A percentile compares a stretch with the other conserved stretches of the same genome.
Conservation (phyloP, 768 basidiomycete genomes). For the Rhizopogon salebrosus region DNA sequence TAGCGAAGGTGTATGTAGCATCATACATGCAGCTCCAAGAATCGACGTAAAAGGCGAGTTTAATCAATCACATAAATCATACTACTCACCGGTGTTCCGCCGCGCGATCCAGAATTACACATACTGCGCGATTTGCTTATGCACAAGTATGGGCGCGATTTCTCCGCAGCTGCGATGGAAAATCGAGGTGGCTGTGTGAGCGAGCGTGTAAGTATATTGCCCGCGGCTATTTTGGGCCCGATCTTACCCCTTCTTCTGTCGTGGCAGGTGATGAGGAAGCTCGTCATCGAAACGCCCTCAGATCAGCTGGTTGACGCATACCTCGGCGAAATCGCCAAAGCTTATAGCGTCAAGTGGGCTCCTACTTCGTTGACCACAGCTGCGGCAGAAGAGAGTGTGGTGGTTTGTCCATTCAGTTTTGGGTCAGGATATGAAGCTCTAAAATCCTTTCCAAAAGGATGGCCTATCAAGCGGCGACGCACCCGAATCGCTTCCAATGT, state of each 20-base stretch:
- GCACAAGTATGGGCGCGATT: constrained; percentile 94
- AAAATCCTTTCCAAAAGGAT: neutral
- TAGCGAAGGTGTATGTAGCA: constrained; percentile 78
- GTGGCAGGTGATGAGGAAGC: constrained; percentile 68
- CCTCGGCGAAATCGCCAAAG: constrained; percentile 83
- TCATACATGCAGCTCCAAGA: constrained; percentile 88
- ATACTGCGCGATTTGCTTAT: constrained; percentile 88
- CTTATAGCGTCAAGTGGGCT: constrained; percentile 72
- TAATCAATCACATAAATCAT: neutral
- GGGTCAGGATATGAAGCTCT: neutral
- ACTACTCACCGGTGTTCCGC: constrained; percentile 5
- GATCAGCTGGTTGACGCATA: constrained; percentile 80
- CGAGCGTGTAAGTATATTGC: constrained; percentile 56
- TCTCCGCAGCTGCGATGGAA: constrained; percentile 80
- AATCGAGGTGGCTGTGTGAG: constrained; percentile 79
- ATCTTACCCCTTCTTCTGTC: neutral
- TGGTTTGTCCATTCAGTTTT: constrained; percentile 29
- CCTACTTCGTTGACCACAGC: constrained; percentile 28
- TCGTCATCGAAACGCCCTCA: constrained; percentile 65
- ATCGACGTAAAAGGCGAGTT: constrained; percentile 80
- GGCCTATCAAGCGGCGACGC: neutral
- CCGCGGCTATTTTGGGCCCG: neutral
- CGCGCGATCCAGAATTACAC: constrained; percentile 63
- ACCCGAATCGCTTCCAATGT: constrained; percentile 20
- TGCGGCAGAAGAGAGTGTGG: constrained; percentile 29